Conservation (phyloP, 768 basidiomycete genomes). For the Suillus fuscotomentosus region DNA sequence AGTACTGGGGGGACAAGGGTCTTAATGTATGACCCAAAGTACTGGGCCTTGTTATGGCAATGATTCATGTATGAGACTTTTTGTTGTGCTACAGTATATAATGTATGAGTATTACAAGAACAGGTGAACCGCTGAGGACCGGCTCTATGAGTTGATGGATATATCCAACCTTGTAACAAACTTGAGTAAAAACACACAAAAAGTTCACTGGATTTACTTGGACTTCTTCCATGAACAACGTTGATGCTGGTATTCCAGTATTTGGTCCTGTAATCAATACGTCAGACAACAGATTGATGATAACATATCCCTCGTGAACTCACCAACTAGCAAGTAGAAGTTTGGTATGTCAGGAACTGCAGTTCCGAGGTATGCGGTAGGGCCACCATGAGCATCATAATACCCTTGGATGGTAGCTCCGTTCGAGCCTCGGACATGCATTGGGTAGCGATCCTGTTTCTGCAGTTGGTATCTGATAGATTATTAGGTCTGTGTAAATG, state of each 20-base stretch:
- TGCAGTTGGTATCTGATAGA: background rate
- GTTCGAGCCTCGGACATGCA: constrained; percentile 23
- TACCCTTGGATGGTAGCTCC: constrained; percentile 26
- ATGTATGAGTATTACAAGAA: background rate
- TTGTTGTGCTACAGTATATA: background rate
- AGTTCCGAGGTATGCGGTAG: constrained; percentile 34
- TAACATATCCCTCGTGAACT: background rate
- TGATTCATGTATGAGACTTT: too few relatives aligned
- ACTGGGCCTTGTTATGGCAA: too few relatives aligned
- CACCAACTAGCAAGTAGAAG: constrained; percentile 32
- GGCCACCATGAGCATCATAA: constrained; percentile 28
- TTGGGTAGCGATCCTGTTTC: constrained; percentile 19
- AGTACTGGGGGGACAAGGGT: too few relatives aligned
- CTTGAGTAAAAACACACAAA: background rate
- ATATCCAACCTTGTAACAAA: constrained; percentile 23
- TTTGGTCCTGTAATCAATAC: constrained; percentile 22
- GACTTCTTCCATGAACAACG: constrained; percentile 26
- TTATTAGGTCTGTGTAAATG: background rate
- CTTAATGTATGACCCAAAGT: too few relatives aligned
- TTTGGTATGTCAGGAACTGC: constrained; percentile 37
- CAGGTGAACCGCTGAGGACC: constrained; percentile 18
- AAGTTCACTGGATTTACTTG: constrained; percentile 18
- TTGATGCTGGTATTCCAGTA: constrained; percentile 23
- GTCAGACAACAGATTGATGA: background rate
- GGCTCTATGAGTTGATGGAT: constrained; percentile 29